Conservation (phyloP, 2,329 filamentous ascomycete genomes). For the Verticillium tricorpus region DNA sequence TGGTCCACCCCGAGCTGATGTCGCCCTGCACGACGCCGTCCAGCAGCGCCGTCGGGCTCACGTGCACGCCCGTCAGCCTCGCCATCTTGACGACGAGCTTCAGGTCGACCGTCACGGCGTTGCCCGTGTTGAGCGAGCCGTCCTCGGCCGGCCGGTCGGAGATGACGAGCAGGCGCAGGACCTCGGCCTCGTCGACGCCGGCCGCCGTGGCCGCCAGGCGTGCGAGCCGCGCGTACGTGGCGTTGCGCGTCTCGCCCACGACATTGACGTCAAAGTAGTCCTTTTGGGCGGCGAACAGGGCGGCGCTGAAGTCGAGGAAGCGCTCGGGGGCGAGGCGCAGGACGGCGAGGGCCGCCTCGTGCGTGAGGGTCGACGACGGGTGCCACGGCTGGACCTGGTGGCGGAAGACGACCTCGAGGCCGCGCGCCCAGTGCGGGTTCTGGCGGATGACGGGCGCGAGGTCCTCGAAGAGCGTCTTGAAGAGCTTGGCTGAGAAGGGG, state of each 20-base stretch:
- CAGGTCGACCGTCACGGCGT: slow-evolving; percentile 77
- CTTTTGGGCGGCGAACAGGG: slow-evolving; percentile 61
- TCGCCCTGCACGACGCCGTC: slow-evolving; percentile 78
- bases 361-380: slow-evolving; percentile 73
- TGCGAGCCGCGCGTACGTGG: slow-evolving; percentile 76
- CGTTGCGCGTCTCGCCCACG: slow-evolving; percentile 78
- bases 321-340: slow-evolving; percentile 62
- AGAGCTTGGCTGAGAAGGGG: slow-evolving; percentile 65
- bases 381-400: slow-evolving; percentile 96
- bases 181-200: slow-evolving; percentile 64
- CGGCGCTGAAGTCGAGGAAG: slow-evolving; percentile 76
- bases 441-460: slow-evolving; percentile 61
- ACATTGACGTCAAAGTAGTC: slow-evolving; percentile 82
- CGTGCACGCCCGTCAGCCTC: slow-evolving; percentile 76
- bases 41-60: slow-evolving; percentile 86
- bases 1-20: slow-evolving; percentile 74
- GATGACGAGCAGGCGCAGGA: slow-evolving; percentile 67
- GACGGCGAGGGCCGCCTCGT: slow-evolving; percentile 83
- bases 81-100: slow-evolving; percentile 80
- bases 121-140: slow-evolving; percentile 71
- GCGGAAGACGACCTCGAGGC: slow-evolving; percentile 75
- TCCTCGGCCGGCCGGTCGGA: slow-evolving; percentile 61
- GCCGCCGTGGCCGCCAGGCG: slow-evolving; percentile 60
- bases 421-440: slow-evolving; percentile 50
- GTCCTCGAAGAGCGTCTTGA: slow-evolving; percentile 66